Base-by-base conservation (phyloP, 2,329 filamentous ascomycete species). In the Trichothecium sympodiale region DNA sequence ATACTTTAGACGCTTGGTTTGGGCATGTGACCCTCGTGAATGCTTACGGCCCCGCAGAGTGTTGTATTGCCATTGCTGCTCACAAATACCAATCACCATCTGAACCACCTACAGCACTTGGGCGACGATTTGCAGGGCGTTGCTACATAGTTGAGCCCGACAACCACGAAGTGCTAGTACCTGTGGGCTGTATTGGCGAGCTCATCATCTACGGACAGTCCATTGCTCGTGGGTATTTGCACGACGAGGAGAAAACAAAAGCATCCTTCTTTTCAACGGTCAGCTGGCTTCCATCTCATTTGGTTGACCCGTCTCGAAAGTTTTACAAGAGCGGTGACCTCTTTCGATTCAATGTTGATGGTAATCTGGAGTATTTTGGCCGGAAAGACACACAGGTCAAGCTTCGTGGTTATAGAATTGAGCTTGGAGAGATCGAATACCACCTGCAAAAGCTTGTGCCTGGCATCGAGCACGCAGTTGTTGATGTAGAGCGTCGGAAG, bases 331-430 rank as follows among this genome's bases (percentile, higher is more conserved):
- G 41, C 5, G 41, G 41, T 7, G 43, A 43, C 29, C 17, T 45
- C 15, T 41, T 42, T 6, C 50, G 48, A 33, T 64, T 64, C 18
- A 47, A 57, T 28, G 46, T 47, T 1, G 23, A 38, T 16, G 35
- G 34, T 2, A 44, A 47, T 28, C 45, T 68, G 8, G 42, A 55
- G 1, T 67, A 61, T 35, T 45, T 68, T 31, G 69, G 69, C 32
- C 57, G 71, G 17, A 70, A 67, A 42, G 71, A 75, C 41, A 61
- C 60, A 0, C 71, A 75, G 46, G 60, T 75, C 35, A 77, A 76
- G 49, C 49, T 76, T 67, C 62, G 66, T 9, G 78, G 78, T 9
- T 75, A 67, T 38, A 54, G 72, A 20, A 59, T 75, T 30, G 77
- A 72, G 51, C 57, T 71, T 4, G 48, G 42, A 0, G 56, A 57